A percentile compares a stretch with the other conserved stretches of the same genome.
Evolutionary conservation across 768 basidiomycete species (phyloP).

Genomic region (Tulasnella sp.): DNA sequence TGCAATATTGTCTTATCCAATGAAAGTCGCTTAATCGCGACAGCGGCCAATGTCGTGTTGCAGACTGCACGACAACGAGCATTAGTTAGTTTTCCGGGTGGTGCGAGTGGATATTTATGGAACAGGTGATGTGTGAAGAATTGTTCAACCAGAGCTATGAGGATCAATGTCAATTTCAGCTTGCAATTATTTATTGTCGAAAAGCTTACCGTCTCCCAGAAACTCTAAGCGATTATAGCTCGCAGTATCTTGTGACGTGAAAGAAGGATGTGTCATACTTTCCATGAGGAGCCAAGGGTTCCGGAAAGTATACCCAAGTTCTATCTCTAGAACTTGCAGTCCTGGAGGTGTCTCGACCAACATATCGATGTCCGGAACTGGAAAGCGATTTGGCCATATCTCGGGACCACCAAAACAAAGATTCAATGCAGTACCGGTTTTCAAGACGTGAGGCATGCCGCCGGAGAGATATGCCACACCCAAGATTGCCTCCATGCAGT

Average conservation of each 20-base stretch:
- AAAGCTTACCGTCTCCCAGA: constrained; percentile 69
- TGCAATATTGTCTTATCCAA: constrained; percentile 60
- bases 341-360: not conserved
- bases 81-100: constrained; percentile 62
- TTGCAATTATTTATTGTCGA: not conserved
- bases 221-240: constrained; percentile 85
- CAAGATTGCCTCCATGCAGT: constrained; percentile 77
- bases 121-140: constrained; percentile 62
- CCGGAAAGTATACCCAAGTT: constrained; percentile 57
- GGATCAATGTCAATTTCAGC: constrained; percentile 7
- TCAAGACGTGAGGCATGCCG: constrained; percentile 55
- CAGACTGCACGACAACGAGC: constrained; percentile 62
- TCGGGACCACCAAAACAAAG: constrained; percentile 58
- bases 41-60: constrained; percentile 52
- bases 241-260: constrained; percentile 36
- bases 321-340: constrained; percentile 36
- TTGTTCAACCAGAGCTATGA: constrained; percentile 52
- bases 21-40: constrained; percentile 50
- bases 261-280: constrained; percentile 80
- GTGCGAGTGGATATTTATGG: constrained; percentile 52
- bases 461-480: constrained; percentile 66
- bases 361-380: constrained; percentile 22
- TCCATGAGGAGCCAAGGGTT: constrained; percentile 51
- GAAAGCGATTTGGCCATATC: constrained; percentile 57
- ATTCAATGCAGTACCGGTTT: constrained; percentile 48